Evolutionary conservation across 2,329 filamentous ascomycete genomes (phyloP).

Genomic region (Nannizziopsis barbatae): DNA sequence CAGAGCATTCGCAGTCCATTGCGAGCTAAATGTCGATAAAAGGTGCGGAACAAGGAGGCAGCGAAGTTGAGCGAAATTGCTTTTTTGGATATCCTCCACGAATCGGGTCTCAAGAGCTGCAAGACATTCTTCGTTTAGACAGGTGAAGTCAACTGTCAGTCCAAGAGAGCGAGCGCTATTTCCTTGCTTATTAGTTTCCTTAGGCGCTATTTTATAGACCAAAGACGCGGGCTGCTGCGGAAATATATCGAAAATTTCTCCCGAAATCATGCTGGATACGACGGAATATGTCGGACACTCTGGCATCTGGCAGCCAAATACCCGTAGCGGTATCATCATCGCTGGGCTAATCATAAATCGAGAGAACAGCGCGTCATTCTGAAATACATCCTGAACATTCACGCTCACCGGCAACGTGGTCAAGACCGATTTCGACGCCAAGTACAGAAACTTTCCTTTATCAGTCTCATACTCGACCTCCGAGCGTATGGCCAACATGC

Average conservation of each 20-base stretch:
- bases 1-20: conserved; percentile 39
- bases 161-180: conserved; percentile 39
- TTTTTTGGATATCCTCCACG: conserved; percentile 35
- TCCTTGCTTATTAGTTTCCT: conserved; percentile 20
- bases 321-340: conserved; percentile 58
- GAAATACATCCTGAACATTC: conserved; percentile 94
- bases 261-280: conserved; percentile 38
- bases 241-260: conserved; percentile 52
- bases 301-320: conserved; percentile 60
- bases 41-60: conserved; percentile 44
- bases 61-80: conserved; percentile 37
- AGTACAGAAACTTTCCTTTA: conserved; percentile 53
- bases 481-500: conserved; percentile 59
- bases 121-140: conserved; percentile 62
- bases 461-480: conserved; percentile 64
- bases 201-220: conserved; percentile 58
- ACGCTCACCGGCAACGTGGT: conserved; percentile 78
- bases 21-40: conserved; percentile 35
- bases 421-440: conserved; percentile 51
- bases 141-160: conserved; percentile 63
- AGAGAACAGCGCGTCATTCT: conserved; percentile 68
- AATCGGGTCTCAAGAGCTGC: conserved; percentile 40
- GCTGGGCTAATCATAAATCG: conserved; percentile 84
- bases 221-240: conserved; percentile 70
- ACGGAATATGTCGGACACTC: conserved; percentile 55